Percentiles rank a stretch among this genome's conserved stretches.
phyloP scores from a whole-genome alignment of 2,329 filamentous ascomycete genomes.

The Xylaria sp. region DNA sequence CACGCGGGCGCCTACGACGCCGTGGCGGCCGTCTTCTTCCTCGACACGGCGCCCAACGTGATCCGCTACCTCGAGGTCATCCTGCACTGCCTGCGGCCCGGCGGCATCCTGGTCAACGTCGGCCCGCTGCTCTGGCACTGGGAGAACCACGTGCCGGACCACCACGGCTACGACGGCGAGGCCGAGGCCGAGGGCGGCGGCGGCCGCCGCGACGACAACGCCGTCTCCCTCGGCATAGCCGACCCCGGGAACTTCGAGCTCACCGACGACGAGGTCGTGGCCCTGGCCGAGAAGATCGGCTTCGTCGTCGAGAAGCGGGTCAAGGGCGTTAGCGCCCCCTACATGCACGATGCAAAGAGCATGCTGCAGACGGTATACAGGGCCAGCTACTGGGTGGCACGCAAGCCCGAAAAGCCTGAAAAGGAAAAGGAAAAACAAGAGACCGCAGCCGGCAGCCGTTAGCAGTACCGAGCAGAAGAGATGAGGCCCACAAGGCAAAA shows the following conservation, averaged over 20 bases:
- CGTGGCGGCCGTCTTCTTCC: slow-evolving; percentile 91
- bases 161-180: slow-evolving; percentile 58
- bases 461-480: no score
- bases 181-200: no score
- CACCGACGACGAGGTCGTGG: slow-evolving; percentile 84
- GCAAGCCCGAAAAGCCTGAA: slow-evolving; percentile 59
- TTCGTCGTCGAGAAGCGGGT: slow-evolving; percentile 74
- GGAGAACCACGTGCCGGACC: slow-evolving; percentile 71
- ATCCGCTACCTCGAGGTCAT: slow-evolving; percentile 90
- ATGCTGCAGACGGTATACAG: slow-evolving; percentile 86
- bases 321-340: slow-evolving; percentile 72
- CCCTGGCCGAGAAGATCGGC: slow-evolving; percentile 74
- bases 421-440: background rate
- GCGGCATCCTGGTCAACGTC: slow-evolving; percentile 86
- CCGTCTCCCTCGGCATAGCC: slow-evolving; percentile 70
- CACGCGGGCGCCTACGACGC: slow-evolving; percentile 73
- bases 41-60: slow-evolving; percentile 94
- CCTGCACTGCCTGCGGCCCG: slow-evolving; percentile 73
- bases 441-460: background rate
- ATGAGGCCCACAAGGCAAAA: no score
- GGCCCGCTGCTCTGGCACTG: slow-evolving; percentile 97
- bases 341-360: slow-evolving; percentile 83
- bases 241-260: slow-evolving; percentile 92
- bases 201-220: slow-evolving; percentile 54
- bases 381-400: slow-evolving; percentile 84